Conservation (phyloP, 108 stramenopile species). For the Cylindrotheca closterium region DNA sequence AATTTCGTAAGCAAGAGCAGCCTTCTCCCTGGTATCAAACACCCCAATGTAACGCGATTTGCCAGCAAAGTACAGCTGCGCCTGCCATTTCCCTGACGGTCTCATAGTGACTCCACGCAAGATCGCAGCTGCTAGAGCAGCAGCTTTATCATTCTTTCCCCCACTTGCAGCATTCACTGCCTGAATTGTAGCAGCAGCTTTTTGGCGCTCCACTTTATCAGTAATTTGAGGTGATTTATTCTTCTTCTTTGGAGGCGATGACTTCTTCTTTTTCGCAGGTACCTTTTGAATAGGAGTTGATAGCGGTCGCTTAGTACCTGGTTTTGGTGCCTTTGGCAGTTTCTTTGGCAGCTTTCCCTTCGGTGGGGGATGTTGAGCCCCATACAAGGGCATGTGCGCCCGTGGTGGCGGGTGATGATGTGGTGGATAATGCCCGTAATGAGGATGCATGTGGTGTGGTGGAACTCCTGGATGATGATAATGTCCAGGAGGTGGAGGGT, state of each 20-base stretch:
- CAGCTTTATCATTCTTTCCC: slow-evolving; percentile 71
- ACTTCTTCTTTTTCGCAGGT: slow-evolving; percentile 37
- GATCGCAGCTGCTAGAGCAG: slow-evolving; percentile 69
- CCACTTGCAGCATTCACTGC: slow-evolving; percentile 61
- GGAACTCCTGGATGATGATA: slow-evolving; percentile 27
- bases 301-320: slow-evolving; percentile 17
- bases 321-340: slow-evolving; percentile 1
- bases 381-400: slow-evolving; percentile 47
- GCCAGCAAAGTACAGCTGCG: slow-evolving; percentile 82
- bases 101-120: slow-evolving; percentile 80
- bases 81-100: slow-evolving; percentile 90
- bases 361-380: slow-evolving; percentile 34
- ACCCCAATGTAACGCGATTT: slow-evolving; percentile 85
- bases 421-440: slow-evolving; percentile 35
- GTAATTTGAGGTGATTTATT: slow-evolving; percentile 37
- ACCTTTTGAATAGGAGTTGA: slow-evolving; percentile 5
- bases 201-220: slow-evolving; percentile 48
- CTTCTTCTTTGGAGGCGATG: slow-evolving; percentile 41
- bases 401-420: slow-evolving; percentile 31
- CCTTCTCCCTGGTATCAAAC: slow-evolving; percentile 74
- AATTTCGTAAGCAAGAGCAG: slow-evolving; percentile 76
- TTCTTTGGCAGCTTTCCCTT: slow-evolving; percentile 20
- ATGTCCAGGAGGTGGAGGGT: slow-evolving; percentile 12
- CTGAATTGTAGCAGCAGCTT: slow-evolving; percentile 51
- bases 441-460: slow-evolving; percentile 46